Evolutionary conservation across 345 rosid genomes (phyloP).

Genomic region (Populus alba): DNA sequence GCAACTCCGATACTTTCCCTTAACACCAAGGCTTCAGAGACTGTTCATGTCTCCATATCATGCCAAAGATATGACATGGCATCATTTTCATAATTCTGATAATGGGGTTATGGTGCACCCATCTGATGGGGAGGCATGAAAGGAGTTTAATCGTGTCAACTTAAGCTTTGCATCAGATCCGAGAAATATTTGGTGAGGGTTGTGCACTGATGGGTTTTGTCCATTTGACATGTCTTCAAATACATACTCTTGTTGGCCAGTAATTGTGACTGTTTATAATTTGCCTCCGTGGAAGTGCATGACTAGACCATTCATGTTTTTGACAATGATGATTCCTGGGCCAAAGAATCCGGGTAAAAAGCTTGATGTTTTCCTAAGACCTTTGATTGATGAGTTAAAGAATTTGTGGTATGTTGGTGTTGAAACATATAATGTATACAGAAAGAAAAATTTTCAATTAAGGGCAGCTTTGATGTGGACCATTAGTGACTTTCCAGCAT

Average conservation of each 20-base stretch:
- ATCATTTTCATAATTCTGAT: too few species aligned
- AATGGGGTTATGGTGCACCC: too few species aligned
- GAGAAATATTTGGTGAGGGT: not conserved
- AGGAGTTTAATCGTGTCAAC: too few species aligned
- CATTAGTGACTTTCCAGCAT: not conserved
- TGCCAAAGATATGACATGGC: too few species aligned
- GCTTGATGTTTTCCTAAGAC: not conserved
- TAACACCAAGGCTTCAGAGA: too few species aligned
- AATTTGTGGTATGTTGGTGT: not conserved
- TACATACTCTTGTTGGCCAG: not conserved
- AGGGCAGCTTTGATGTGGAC: not conserved
- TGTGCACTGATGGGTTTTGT: not conserved
- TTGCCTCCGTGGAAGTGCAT: not conserved
- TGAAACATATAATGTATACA: not conserved
- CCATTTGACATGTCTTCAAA: not conserved
- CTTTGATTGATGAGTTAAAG: not conserved
- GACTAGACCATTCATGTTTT: not conserved
- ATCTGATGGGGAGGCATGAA: too few species aligned
- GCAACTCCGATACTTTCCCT: too few species aligned
- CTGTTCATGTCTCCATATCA: too few species aligned
- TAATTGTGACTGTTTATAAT: not conserved
- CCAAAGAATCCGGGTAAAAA: not conserved
- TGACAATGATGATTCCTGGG: not conserved
- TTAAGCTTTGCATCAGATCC: not conserved
- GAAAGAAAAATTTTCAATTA: not conserved